Conservation (phyloP, 352 stramenopile genomes). For the Plasmopara muralis region DNA sequence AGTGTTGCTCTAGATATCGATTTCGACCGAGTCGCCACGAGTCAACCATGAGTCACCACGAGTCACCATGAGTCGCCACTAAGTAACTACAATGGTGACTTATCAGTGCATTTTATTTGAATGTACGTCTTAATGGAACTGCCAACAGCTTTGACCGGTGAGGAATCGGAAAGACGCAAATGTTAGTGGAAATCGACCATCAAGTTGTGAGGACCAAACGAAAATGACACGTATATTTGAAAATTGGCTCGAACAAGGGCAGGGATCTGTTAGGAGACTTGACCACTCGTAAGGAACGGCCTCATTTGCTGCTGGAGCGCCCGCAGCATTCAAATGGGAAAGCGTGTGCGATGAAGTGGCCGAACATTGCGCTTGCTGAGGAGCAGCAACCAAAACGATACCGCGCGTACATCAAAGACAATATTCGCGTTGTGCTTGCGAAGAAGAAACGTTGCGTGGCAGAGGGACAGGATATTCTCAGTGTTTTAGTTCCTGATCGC, state of each 20-base stretch:
- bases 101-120: no score
- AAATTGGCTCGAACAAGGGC: neutral
- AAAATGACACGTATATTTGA: neutral
- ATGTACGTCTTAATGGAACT: no score
- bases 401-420: slow-evolving; percentile 27
- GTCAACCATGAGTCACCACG: no score
- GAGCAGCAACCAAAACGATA: slow-evolving; percentile 27
- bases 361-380: slow-evolving; percentile 8
- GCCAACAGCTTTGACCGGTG: no score
- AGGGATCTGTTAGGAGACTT: neutral
- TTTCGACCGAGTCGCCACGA: no score
- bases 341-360: neutral
- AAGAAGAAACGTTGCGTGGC: no score
- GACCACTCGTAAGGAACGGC: neutral
- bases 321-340: neutral
- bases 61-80: no score
- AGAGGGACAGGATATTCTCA: no score
- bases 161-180: neutral
- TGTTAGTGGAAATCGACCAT: neutral
- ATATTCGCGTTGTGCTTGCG: slow-evolving; percentile 15
- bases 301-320: neutral
- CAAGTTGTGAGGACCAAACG: neutral
- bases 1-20: no score
- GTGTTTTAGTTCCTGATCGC: no score
- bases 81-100: no score